Evolutionary conservation across 805 yeast genomes (phyloP).

Genomic region (Komagataella populi): DNA sequence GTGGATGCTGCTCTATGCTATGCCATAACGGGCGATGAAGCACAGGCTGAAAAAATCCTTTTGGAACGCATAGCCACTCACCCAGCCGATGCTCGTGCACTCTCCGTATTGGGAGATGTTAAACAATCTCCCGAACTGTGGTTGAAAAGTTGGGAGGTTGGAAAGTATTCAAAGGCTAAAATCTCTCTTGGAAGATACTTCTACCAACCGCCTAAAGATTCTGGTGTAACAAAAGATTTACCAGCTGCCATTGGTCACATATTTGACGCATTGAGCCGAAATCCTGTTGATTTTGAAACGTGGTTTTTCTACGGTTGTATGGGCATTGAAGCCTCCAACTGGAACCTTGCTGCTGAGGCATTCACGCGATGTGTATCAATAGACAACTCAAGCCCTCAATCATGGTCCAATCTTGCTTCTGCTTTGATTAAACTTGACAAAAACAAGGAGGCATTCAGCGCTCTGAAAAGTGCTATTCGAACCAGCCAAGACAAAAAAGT

Average conservation of each 20-base stretch:
- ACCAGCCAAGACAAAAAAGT: conserved; percentile 49
- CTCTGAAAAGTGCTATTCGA: conserved; percentile 65
- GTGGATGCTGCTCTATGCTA: conserved; percentile 84
- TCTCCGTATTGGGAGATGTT: conserved; percentile 77
- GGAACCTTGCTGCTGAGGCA: conserved; percentile 77
- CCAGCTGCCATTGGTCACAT: conserved; percentile 48
- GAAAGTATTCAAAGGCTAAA: conserved; percentile 75
- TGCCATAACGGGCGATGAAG: conserved; percentile 70
- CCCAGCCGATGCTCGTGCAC: conserved; percentile 74
- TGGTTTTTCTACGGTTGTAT: conserved; percentile 92
- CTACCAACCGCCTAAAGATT: conserved; percentile 46
- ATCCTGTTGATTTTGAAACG: conserved; percentile 64
- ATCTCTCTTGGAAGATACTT: conserved; percentile 65
- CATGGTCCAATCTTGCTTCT: conserved; percentile 90
- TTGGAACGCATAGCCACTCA: conserved; percentile 33
- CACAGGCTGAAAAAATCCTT: conserved; percentile 50
- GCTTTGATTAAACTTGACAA: conserved; percentile 55
- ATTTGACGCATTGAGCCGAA: conserved; percentile 58
- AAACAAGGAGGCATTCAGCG: conserved; percentile 68
- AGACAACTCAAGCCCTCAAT: conserved; percentile 65
- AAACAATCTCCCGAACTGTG: conserved; percentile 64
- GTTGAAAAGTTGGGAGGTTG: conserved; percentile 80
- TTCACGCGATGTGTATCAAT: conserved; percentile 81
- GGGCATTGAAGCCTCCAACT: conserved; percentile 61
- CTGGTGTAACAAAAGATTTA: conserved; percentile 38